Base-by-base conservation (phyloP, 768 basidiomycete species). In the Calocera cornea region DNA sequence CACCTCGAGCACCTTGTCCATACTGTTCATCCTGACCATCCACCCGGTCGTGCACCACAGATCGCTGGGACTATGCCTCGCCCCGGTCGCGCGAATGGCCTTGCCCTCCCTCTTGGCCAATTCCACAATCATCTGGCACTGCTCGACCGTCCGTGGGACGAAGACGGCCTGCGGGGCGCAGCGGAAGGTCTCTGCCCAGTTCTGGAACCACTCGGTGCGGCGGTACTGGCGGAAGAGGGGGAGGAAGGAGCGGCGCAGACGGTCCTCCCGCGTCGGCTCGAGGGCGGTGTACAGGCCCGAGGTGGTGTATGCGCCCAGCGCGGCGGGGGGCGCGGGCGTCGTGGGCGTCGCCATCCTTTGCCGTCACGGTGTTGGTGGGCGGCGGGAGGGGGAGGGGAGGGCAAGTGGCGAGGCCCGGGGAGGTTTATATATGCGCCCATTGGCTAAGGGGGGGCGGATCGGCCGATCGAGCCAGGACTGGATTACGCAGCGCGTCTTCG, bases 11-110 rank as follows among this genome's bases (percentile, higher is more conserved):
- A 95, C 76, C 44, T 82, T 79, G 75, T 88, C 82, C 66, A 97
- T 77, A 72, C 83, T 84, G 47, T 85, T 85, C 68, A 90, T 90
- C 65, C 88, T 82, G 67, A 98, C 77, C 86, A 97, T 89, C 78
- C 84, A 94, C 12, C 86, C 91, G 65, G 79, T 83, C 0, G 94
- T 97, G 77, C 93, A 97, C 0, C 92, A 90, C 64, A 98, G 81
- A 78, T 99, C 95, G 73, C 87, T 90, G 27, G 95, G 95, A 68
- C 89, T 90, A 78, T 97, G 95, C 1, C 95, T 95, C 17, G 92
- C 86, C 14, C 93, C 97, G 14, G 87, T 88, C 0, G 90, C 89
- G 66, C 93, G 85, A 36, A 98, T 80, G 24, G 83, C 80, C 73
- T 83, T 85, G 17, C 82, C 78, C 74, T 93, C 85, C 47, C 88